Evolutionary conservation across 108 stramenopile species (phyloP), one percentile per base, ranked within the genome.

Genomic region (Fistulifera pelliculosa): DNA sequence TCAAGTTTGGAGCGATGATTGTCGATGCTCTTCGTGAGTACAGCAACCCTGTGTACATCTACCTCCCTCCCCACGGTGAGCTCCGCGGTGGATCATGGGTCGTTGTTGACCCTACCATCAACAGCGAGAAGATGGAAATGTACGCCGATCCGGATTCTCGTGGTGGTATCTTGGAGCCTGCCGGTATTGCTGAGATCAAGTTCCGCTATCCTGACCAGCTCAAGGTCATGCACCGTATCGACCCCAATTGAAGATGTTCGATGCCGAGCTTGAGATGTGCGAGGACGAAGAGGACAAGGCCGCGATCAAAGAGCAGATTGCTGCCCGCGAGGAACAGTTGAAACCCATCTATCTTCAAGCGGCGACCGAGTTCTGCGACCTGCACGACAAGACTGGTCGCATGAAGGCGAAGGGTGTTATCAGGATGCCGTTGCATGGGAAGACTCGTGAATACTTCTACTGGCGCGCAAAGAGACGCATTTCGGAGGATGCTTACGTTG

Each of bases 331-430:
- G 70, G 85, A 94, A 27, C 60, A 75, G 15, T 70, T 98, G 54
- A 76, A 90, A 70, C 93, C 93, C 25, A 84, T 98, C 16, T 98
- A 96, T 80, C 57, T 85, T 22, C 93, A 95, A 76, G 90, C 94
- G 49, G 97, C 97, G 16, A 90, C 92, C 62, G 95, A 98, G 77
- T 98, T 98, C 68, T 94, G 94, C 44, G 97, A 98, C 64, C 71
- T 96, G 42, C 97, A 98, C 66, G 97, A 98, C 73, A 87, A 94
- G 61, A 90, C 94, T 19, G 97, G 97, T 45, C 86, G 97, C 64
- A 98, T 98, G 97, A 95, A 94, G 84, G 97, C 97, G 41, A 98
- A 98, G 89, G 95, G 95, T 27, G 94, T 96, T 28, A 95, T 98
- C 52, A 68, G 86, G 77, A 85, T 16, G 84, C 90, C 45, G 88